A percentile compares a stretch with the other conserved stretches of the same genome.
Evolutionary conservation across 129 eudicot species (phyloP).

Genomic region (Pulicaria dysenterica): DNA sequence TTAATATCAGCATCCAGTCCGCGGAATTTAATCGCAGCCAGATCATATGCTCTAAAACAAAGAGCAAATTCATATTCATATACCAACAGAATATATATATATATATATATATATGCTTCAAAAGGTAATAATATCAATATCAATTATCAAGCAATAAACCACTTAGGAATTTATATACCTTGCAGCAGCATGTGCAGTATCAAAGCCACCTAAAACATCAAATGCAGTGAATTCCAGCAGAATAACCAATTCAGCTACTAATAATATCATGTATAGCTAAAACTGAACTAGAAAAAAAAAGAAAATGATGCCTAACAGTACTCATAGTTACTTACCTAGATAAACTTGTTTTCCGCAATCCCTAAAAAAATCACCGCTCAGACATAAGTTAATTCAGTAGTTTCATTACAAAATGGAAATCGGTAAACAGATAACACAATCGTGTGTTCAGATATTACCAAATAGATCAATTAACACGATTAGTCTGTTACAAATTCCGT

Average conservation of each 20-base stretch:
- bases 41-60: conserved; percentile 25
- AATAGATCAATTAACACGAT: not conserved
- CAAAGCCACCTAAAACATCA: conserved; percentile 61
- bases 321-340: conserved; percentile 48
- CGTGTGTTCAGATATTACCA: not conserved
- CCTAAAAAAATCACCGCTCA: conserved; percentile 51
- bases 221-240: not conserved
- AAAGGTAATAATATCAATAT: not conserved
- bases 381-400: not conserved
- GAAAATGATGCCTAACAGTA: not conserved
- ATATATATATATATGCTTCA: too few relatives aligned
- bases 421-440: conserved; percentile 6
- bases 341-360: conserved; percentile 88
- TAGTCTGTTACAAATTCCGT: not conserved
- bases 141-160: conserved; percentile 1
- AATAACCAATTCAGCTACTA: conserved; percentile 4
- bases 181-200: conserved; percentile 48
- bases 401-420: conserved; percentile 1
- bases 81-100: conserved; percentile 33
- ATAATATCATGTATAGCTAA: conserved; percentile 2
- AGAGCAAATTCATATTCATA: conserved; percentile 26
- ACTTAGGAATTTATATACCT: conserved; percentile 25
- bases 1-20: conserved; percentile 80
- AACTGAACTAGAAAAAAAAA: not conserved
- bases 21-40: conserved; percentile 77